phyloP scores from a whole-genome alignment of 2,329 filamentous ascomycete species.

The Phoma sp. region DNA sequence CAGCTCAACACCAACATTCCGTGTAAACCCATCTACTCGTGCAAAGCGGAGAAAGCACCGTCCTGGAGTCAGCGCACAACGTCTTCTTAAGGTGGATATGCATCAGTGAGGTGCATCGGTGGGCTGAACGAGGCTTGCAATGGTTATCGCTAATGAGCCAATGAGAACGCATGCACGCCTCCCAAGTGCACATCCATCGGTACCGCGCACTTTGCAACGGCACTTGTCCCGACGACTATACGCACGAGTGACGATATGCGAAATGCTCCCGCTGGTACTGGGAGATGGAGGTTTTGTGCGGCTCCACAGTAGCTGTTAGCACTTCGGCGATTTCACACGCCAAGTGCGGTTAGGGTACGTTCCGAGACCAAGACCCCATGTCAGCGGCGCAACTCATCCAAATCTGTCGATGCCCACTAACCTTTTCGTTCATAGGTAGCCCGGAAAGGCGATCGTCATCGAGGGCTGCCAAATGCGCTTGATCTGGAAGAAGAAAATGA shows the following conservation, averaged over 20 bases:
- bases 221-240: background rate
- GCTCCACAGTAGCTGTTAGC: background rate
- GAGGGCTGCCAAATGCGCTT: background rate
- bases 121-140: too few species aligned
- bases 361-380: background rate
- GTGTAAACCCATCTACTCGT: too few species aligned
- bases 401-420: background rate
- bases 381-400: constrained; percentile 6
- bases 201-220: background rate
- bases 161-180: background rate
- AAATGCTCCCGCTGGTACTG: background rate
- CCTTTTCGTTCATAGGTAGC: background rate
- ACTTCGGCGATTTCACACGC: background rate
- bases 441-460: background rate
- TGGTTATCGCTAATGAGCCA: background rate
- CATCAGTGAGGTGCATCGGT: too few species aligned
- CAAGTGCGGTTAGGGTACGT: background rate
- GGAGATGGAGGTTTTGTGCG: background rate
- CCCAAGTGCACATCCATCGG: background rate
- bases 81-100: too few species aligned
- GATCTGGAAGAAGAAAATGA: background rate
- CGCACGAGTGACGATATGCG: background rate
- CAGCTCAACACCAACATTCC: constrained; percentile 34
- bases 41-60: too few species aligned
- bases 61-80: too few species aligned